A percentile compares a stretch with the other conserved stretches of the same genome.
phyloP scores from a whole-genome alignment of 169 alveolate species.

The Plasmodium reichenowi region DNA sequence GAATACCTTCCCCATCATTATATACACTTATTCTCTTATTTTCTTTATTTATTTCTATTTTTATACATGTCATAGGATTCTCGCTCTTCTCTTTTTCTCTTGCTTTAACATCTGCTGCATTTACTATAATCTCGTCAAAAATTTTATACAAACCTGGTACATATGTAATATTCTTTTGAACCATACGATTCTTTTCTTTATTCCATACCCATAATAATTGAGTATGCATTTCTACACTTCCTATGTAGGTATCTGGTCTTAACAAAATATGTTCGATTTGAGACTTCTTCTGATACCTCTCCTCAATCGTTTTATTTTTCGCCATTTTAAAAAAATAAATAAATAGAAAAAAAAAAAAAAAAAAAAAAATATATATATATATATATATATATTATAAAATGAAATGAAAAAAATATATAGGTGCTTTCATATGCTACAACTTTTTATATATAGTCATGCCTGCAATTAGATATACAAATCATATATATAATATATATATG shows the following conservation, averaged over 20 bases:
- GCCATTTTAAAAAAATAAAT: conserved; percentile 26
- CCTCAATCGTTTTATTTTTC: conserved; percentile 93
- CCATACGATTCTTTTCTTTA: conserved; percentile 89
- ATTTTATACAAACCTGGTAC: conserved; percentile 99
- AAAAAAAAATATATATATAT: background rate
- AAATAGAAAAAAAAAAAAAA: background rate
- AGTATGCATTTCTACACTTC: conserved; percentile 94
- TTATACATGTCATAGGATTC: conserved; percentile 87
- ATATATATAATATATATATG: no score
- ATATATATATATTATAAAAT: conserved; percentile 2
- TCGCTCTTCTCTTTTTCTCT: conserved; percentile 87
- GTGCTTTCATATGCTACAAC: no score
- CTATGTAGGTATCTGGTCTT: conserved; percentile 99
- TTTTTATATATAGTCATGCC: no score
- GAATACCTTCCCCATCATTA: conserved; percentile 90
- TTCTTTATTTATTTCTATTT: conserved; percentile 85
- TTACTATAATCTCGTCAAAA: conserved; percentile 98
- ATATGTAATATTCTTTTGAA: conserved; percentile 87
- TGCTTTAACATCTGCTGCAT: conserved; percentile 99
- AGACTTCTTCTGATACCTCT: conserved; percentile 97
- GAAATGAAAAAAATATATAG: no score
- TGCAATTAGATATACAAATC: no score
- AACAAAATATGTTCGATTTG: conserved; percentile 98
- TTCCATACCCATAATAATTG: conserved; percentile 97
- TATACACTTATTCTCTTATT: conserved; percentile 84